A percentile compares a stretch with the other conserved stretches of the same genome.
Evolutionary conservation across 2,329 filamentous ascomycete genomes (phyloP).

Genomic region (Phyllosticta paracitricarpa): DNA sequence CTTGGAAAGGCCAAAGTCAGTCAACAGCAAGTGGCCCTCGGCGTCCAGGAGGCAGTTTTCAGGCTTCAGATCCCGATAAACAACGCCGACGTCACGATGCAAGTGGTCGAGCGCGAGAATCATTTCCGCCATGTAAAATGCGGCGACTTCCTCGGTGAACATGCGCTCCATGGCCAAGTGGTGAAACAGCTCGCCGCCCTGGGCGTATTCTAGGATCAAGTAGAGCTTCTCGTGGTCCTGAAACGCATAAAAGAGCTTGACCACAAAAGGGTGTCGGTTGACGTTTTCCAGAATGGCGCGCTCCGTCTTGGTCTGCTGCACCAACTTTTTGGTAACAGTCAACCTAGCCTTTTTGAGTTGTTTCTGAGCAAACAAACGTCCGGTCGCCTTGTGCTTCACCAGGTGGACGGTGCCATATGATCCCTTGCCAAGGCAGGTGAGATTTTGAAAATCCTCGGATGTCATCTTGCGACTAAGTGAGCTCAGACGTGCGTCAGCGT

Average conservation of each 20-base stretch:
- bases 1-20: slow-evolving; percentile 95
- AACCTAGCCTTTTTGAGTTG: slow-evolving; percentile 96
- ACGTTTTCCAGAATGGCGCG: slow-evolving; percentile 90
- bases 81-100: slow-evolving; percentile 82
- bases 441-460: slow-evolving; percentile 76
- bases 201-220: slow-evolving; percentile 92
- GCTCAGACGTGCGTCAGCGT: slow-evolving; percentile 41
- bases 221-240: slow-evolving; percentile 98
- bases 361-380: slow-evolving; percentile 91
- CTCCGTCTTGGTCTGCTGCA: slow-evolving; percentile 97
- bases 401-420: slow-evolving; percentile 91
- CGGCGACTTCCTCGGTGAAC: slow-evolving; percentile 80
- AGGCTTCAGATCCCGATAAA: slow-evolving; percentile 95
- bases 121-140: slow-evolving; percentile 99
- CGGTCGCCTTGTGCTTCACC: slow-evolving; percentile 80
- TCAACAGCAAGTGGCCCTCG: slow-evolving; percentile 85
- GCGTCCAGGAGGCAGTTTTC: slow-evolving; percentile 92
- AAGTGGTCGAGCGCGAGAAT: slow-evolving; percentile 87
- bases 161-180: slow-evolving; percentile 89
- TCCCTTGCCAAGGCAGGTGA: slow-evolving; percentile 90
- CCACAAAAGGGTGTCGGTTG: slow-evolving; percentile 93
- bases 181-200: slow-evolving; percentile 94
- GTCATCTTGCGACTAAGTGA: slow-evolving; percentile 70
- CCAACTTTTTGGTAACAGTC: slow-evolving; percentile 86
- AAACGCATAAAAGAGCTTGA: slow-evolving; percentile 97